phyloP scores from a whole-genome alignment of 768 basidiomycete species.

The Termitomyces sp. region DNA sequence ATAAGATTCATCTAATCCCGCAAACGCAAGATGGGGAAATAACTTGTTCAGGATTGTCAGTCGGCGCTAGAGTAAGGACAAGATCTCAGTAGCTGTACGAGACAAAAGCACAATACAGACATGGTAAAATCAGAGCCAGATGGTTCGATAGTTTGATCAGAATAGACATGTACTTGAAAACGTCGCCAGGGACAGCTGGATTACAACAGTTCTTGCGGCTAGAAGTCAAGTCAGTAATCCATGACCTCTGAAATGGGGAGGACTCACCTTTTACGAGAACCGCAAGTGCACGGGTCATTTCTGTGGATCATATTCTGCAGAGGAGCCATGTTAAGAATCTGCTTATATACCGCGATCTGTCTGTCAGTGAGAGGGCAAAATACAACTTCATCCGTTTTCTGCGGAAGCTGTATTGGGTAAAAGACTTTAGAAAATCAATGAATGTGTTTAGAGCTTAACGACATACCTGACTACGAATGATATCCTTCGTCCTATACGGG shows the following conservation, averaged over 20 bases:
- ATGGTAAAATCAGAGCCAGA: constrained; percentile 79
- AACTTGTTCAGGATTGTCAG: constrained; percentile 69
- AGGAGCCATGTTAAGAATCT: constrained; percentile 56
- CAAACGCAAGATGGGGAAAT: neutral
- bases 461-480: constrained; percentile 64
- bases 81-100: constrained; percentile 1
- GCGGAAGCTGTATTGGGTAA: constrained; percentile 59
- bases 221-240: neutral
- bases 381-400: constrained; percentile 87
- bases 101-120: constrained; percentile 32
- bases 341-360: constrained; percentile 74
- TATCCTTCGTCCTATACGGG: constrained; percentile 60
- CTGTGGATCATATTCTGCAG: constrained; percentile 72
- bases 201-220: constrained; percentile 44
- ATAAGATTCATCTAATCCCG: neutral
- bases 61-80: constrained; percentile 45
- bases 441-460: neutral
- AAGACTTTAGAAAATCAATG: neutral
- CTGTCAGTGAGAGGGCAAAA: constrained; percentile 82
- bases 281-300: constrained; percentile 73
- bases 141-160: constrained; percentile 89
- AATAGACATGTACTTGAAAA: constrained; percentile 79
- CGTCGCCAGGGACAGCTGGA: constrained; percentile 50
- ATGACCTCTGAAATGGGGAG: neutral
- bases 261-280: constrained; percentile 52